These are phyloP conservation scores for Fusarium citri DNA, from an alignment of 2,329 filamentous ascomycete species.

Conservation along the genomic window DNA sequence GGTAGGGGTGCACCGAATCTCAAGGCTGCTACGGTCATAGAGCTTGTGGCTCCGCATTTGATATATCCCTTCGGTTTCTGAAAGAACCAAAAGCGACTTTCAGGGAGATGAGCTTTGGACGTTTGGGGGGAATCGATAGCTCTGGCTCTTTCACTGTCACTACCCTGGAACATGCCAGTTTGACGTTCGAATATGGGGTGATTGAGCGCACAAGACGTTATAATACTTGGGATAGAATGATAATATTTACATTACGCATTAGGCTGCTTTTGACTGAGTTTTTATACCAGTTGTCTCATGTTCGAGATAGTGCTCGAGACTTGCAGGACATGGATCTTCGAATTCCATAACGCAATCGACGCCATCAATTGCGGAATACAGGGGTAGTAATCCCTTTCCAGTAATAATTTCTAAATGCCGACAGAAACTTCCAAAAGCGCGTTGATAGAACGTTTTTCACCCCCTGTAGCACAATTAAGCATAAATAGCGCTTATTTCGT, in stretches of 20 bases:
- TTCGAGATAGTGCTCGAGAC: background rate
- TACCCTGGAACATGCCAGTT: no score
- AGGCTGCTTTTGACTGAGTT: no score
- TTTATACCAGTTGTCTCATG: no score
- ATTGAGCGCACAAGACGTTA: no score
- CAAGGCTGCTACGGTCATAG: background rate
- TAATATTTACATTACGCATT: no score
- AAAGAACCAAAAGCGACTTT: background rate
- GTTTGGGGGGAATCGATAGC: accelerated
- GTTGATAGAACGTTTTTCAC: accelerated
- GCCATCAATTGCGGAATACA: background rate
- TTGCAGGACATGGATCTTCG: background rate
- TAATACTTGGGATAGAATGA: no score
- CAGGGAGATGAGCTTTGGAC: accelerated
- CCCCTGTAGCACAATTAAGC: background rate
- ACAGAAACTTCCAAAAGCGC: background rate
- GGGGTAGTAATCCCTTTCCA: background rate
- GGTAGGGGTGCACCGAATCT: background rate
- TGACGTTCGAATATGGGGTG: no score
- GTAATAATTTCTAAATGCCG: background rate
- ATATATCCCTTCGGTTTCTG: background rate
- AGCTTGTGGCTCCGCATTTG: background rate
- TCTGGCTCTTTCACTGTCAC: background rate
- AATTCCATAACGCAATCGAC: background rate
- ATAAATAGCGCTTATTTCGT: background rate